Percentiles rank a stretch among this genome's conserved stretches.
phyloP scores from a whole-genome alignment of 2,329 filamentous ascomycete species.

The Aspergillus oerlinghausenensis region DNA sequence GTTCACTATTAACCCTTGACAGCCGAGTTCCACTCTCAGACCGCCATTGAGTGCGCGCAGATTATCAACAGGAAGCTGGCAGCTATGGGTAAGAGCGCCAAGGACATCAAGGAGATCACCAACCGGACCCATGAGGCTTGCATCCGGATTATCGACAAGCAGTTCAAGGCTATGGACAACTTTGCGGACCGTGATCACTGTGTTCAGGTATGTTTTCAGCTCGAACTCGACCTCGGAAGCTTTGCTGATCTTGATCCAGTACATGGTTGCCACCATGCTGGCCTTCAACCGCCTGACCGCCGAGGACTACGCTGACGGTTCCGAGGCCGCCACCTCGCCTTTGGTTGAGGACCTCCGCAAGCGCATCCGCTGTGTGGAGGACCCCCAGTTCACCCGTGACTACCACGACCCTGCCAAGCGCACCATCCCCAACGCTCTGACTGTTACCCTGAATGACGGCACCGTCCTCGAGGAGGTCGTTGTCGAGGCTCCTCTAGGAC shows the following conservation, averaged over 20 bases:
- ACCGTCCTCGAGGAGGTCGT: conserved; percentile 85
- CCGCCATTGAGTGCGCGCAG: conserved; percentile 90
- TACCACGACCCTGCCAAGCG: conserved; percentile 93
- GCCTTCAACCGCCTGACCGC: conserved; percentile 90
- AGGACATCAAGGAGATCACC: conserved; percentile 87
- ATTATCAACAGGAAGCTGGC: conserved; percentile 81
- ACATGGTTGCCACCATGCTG: conserved; percentile 97
- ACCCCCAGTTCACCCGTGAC: conserved; percentile 87
- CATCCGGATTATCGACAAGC: conserved; percentile 99
- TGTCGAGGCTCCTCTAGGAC: conserved; percentile 90
- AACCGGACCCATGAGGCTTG: conserved; percentile 98
- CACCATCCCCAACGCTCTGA: conserved; percentile 95
- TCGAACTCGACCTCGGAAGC: background rate
- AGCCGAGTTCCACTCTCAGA: conserved; percentile 98
- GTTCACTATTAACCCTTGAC: conserved; percentile 5
- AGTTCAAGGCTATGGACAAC: conserved; percentile 99
- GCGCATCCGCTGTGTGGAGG: conserved; percentile 94
- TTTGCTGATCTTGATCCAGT: conserved; percentile 43
- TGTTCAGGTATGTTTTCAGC: conserved; percentile 60
- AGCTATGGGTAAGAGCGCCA: conserved; percentile 79
- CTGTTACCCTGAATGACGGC: conserved; percentile 90
- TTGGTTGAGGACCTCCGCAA: conserved; percentile 87
- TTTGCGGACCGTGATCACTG: conserved; percentile 99
- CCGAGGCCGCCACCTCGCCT: conserved; percentile 83
- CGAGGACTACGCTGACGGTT: conserved; percentile 86